Base-by-base conservation (phyloP, 495 filamentous ascomycete species). In the Apodospora peruviana region DNA sequence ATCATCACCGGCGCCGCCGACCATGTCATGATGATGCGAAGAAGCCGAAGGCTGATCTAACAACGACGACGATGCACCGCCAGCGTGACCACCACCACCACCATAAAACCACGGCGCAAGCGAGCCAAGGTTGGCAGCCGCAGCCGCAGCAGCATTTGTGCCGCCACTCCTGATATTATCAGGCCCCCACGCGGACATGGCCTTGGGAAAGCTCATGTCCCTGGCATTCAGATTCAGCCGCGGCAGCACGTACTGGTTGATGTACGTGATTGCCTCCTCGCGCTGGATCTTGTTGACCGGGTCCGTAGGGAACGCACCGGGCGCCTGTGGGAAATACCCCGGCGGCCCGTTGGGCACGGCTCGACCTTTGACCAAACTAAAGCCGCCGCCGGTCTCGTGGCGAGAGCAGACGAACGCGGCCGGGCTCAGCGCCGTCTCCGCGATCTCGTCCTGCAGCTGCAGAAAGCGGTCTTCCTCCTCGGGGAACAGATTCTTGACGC, bases 381-480 rank as follows among this genome's bases (percentile, higher is more conserved):
- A 81, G 1, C 74, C 75, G 16, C 67, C 68, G 1, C 59, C 55
- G 21, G 70, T 66, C 23, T 72, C 61, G 48, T 77, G 69, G 10
- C 70, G 67, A 14, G 69, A 60, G n/a, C 66, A 66, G 12, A 71
- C 62, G 47, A 78, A 81, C 9, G 74, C 68, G 7, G 73, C 70
- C 0, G 76, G 75, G 19, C 56, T 70, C 23, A 55, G 52, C 1
- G 68, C 65, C 16, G 58, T 51, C 24, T 71, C 61, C 4, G 73
- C 68, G 40, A 86, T 68, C 42, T 67, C 74, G 49, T 79, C 74
- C 65, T 95, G 88, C 0, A 95, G 74, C 44, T 80, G 73, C 12
- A 96, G 68, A 50, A 87, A 91, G 8, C 84, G 78, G 19, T 85
- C 75, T 51, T 95, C 89, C 58, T 94, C 87, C 23, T 87, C 84